Conservation (phyloP, 2,329 filamentous ascomycete genomes). For the Phoma herbarum region DNA sequence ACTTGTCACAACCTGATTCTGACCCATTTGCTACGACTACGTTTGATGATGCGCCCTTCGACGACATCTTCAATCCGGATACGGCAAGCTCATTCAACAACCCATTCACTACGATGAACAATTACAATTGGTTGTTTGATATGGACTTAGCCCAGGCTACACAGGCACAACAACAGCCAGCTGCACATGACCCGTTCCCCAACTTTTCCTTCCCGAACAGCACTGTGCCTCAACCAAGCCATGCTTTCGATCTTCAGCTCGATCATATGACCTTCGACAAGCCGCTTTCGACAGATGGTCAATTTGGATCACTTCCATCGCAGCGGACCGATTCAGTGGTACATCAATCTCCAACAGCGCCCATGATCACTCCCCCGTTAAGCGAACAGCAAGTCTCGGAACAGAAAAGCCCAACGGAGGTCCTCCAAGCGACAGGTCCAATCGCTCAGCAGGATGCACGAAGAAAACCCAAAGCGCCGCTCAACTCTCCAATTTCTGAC, state of each 20-base stretch:
- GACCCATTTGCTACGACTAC: conserved; percentile 31
- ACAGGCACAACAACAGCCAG: conserved; percentile 24
- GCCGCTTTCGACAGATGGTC: conserved; percentile 30
- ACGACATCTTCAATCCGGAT: conserved; percentile 67
- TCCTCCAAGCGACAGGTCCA: neutral
- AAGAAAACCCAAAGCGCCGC: neutral
- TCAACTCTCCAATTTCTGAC: conserved; percentile 14
- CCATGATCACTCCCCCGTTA: conserved; percentile 33
- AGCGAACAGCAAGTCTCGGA: conserved; percentile 21
- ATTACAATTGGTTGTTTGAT: conserved; percentile 71
- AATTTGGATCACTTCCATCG: conserved; percentile 35
- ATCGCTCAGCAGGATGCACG: neutral
- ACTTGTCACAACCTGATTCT: conserved; percentile 42
- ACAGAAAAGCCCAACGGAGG: neutral
- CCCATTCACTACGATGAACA: conserved; percentile 69
- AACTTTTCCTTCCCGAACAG: conserved; percentile 29
- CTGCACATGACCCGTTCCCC: conserved; percentile 31
- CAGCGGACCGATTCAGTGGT: conserved; percentile 37
- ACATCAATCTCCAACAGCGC: conserved; percentile 24
- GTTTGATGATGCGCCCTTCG: conserved; percentile 54
- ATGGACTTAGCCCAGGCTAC: conserved; percentile 47
- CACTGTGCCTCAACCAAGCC: conserved; percentile 29
- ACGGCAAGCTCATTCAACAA: conserved; percentile 72
- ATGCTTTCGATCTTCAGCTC: conserved; percentile 38
- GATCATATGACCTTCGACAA: conserved; percentile 37